Base-by-base conservation (phyloP, 345 rosid genomes). In the Euphorbia pulcherrima region DNA sequence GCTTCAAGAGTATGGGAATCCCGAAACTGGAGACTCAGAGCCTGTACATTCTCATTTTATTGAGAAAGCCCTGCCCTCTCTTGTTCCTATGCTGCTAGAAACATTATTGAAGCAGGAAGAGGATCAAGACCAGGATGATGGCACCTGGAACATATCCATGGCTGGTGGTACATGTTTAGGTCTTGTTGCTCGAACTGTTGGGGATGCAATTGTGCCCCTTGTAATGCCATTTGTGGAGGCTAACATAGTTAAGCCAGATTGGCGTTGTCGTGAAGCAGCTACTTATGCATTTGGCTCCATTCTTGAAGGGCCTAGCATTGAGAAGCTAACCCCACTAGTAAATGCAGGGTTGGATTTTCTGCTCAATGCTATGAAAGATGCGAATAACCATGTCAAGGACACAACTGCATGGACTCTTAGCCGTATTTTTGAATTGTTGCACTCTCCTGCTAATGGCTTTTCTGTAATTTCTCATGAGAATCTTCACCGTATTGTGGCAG, bases 101-200 rank as follows among this genome's bases (percentile, higher is more conserved):
- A 91, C 97, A 61, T 74, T 94, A 68, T 75, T 84, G 80, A 94
- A 94, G 86, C 99, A 94, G 81, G 95, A 91, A 65, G 94, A 90
- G 77, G 97, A 89, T 80, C 92, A 90, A 72, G 96, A 94, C 59
- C 95, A 94, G 74, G 99, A 89, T 52, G 96, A 91, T 50, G 84
- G 78, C 67, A 73, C 76, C 60, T 94, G 99, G 97, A 89, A 91
- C 75, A 79, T 94, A 63, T 84, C 99, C 14, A 94, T 94, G 99
- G 96, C 99, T 20, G 97, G 99, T 8, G 99, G 97, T 55, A 94
- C 99, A 5, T 94, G 99, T 77, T 84, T 94, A 10, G 94, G 96
- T 53, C 97, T 94, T 72, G 95, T 91, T 78, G 84, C 97, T 48
- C 84, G 96, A 80, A 89, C 99, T 1, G 99, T 94, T 77, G 99